These are phyloP conservation scores for Aspergillus sp. DNA, from an alignment of 2,329 filamentous ascomycete species.

Conservation along the genomic window DNA sequence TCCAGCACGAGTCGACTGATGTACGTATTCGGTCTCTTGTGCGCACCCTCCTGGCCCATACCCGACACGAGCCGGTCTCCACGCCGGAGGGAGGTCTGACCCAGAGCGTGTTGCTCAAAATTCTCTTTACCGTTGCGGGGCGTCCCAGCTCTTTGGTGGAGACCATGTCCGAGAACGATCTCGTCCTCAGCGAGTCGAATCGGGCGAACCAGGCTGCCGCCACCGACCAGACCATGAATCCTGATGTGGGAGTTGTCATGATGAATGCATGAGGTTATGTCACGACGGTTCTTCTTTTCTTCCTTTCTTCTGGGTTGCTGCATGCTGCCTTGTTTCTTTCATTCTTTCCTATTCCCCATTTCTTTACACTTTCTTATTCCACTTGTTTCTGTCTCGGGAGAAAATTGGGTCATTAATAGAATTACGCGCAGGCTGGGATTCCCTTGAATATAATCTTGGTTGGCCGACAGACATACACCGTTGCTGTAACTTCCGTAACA, in stretches of 20 bases:
- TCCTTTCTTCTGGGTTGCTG: background rate
- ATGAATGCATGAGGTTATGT: constrained; percentile 31
- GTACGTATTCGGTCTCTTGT: constrained; percentile 33
- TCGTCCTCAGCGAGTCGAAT: constrained; percentile 28
- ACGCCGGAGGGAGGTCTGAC: constrained; percentile 17
- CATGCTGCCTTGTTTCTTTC: background rate
- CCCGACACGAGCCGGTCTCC: constrained; percentile 19
- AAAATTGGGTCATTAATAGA: constrained; percentile 18
- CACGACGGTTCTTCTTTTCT: background rate
- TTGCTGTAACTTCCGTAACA: background rate
- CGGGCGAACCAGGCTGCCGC: constrained; percentile 16
- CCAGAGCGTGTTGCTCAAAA: constrained; percentile 32
- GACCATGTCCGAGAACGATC: constrained; percentile 32
- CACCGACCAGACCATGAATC: constrained; percentile 23
- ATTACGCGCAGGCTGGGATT: constrained; percentile 17
- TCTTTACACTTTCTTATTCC: constrained; percentile 2
- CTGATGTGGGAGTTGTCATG: constrained; percentile 29
- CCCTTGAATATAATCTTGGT: constrained; percentile 16
- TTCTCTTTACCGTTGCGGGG: constrained; percentile 36
- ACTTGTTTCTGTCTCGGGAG: constrained; percentile 9
- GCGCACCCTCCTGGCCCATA: constrained; percentile 33
- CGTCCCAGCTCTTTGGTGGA: constrained; percentile 31
- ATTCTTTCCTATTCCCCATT: constrained; percentile 1
- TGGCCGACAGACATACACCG: constrained; percentile 3
- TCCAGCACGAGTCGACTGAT: constrained; percentile 33